Conservation (phyloP, 2,329 filamentous ascomycete genomes). For the Verticillium isaacii region DNA sequence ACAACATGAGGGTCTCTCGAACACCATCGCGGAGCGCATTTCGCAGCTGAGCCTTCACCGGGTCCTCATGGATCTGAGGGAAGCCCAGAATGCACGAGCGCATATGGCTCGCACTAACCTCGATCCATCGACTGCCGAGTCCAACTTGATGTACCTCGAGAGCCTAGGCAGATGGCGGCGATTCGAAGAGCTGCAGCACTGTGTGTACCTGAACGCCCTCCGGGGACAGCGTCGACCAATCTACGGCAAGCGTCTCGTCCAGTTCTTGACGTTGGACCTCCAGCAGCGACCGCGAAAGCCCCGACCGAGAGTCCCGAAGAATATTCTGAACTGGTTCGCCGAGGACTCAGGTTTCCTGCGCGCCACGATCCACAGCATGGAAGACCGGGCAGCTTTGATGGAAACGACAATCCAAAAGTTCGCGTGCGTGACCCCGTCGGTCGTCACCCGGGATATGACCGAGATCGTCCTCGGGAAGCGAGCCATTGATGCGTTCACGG, state of each 20-base stretch:
- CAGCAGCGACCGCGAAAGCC: constrained; percentile 55
- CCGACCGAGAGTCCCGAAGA: constrained; percentile 54
- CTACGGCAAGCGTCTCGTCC: constrained; percentile 75
- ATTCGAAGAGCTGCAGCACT: constrained; percentile 76
- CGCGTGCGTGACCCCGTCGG: constrained; percentile 85
- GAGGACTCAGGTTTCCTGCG: constrained; percentile 60
- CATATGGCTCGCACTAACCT: constrained; percentile 50
- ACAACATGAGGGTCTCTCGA: constrained; percentile 62
- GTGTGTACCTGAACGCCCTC: constrained; percentile 74
- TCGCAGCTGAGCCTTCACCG: constrained; percentile 66
- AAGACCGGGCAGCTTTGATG: constrained; percentile 66
- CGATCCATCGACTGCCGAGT: constrained; percentile 63
- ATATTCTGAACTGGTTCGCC: constrained; percentile 70
- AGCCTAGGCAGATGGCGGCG: constrained; percentile 63
- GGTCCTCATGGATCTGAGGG: constrained; percentile 64
- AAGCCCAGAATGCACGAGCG: constrained; percentile 61
- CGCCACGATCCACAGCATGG: constrained; percentile 68
- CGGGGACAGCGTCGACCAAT: constrained; percentile 76
- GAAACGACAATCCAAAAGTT: constrained; percentile 80
- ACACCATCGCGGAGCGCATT: constrained; percentile 45
- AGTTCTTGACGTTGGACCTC: constrained; percentile 63
- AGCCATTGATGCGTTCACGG: constrained; percentile 52
- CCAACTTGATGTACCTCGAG: constrained; percentile 68
- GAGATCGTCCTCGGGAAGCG: constrained; percentile 60
- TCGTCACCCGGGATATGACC: constrained; percentile 74